phyloP scores from a whole-genome alignment of 2,329 filamentous ascomycete genomes.

The Coleophoma eucalyptorum region DNA sequence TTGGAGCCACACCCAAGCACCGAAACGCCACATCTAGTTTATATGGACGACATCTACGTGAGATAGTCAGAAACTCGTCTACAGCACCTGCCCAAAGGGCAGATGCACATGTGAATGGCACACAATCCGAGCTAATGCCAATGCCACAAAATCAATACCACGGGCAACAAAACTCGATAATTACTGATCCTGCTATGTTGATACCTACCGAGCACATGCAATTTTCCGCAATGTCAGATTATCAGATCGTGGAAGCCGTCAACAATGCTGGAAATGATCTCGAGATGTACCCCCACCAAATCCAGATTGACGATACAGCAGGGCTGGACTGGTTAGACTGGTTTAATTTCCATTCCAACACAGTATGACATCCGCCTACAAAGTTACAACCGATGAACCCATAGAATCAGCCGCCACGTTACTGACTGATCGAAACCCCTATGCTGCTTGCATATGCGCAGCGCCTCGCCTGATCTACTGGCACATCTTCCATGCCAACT shows the following conservation, averaged over 20 bases:
- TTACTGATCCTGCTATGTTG: not conserved
- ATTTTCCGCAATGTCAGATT: slow-evolving; percentile 67
- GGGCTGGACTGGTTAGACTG: slow-evolving; percentile 25
- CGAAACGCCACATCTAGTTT: slow-evolving; percentile 62
- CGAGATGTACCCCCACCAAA: slow-evolving; percentile 28
- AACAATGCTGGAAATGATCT: slow-evolving; percentile 59
- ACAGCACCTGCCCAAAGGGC: slow-evolving; percentile 8
- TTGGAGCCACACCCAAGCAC: slow-evolving; percentile 62
- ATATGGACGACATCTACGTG: slow-evolving; percentile 52
- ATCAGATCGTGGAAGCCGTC: slow-evolving; percentile 63
- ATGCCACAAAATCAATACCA: slow-evolving; percentile 1
- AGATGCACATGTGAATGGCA: slow-evolving; percentile 5
- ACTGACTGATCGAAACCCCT: slow-evolving; percentile 43
- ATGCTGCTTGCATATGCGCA: slow-evolving; percentile 48
- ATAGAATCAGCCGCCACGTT: not conserved
- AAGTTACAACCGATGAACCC: no score
- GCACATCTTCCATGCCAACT: slow-evolving; percentile 38
- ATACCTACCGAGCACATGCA: slow-evolving; percentile 43
- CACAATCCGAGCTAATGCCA: slow-evolving; percentile 3
- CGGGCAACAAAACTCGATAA: not conserved
- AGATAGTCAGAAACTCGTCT: slow-evolving; percentile 24
- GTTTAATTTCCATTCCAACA: slow-evolving; percentile 21
- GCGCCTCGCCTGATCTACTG: slow-evolving; percentile 31
- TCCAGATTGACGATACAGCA: slow-evolving; percentile 20
- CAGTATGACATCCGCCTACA: no score